Conservation (phyloP, 2,329 filamentous ascomycete species). For the Xylariaceae sp. region DNA sequence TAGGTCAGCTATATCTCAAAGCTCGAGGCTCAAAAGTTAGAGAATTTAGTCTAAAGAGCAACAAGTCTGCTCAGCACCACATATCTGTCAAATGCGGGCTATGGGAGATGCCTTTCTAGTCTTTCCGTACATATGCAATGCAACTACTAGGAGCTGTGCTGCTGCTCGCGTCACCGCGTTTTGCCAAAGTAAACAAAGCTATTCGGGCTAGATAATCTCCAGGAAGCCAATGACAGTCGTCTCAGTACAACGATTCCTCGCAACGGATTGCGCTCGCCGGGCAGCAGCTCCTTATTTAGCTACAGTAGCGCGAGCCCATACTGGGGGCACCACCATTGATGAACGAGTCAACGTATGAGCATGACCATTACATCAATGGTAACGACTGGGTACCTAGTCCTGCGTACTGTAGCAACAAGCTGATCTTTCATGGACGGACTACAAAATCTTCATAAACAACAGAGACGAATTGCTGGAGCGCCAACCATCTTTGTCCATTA, state of each 20-base stretch:
- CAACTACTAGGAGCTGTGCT: slow-evolving; percentile 16
- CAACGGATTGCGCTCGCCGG: slow-evolving; percentile 11
- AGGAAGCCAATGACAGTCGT: slow-evolving; percentile 29
- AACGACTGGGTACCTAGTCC: no score
- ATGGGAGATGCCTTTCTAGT: neutral
- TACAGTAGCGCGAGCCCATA: slow-evolving; percentile 28
- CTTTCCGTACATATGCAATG: slow-evolving; percentile 8
- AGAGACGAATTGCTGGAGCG: neutral
- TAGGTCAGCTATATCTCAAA: no score
- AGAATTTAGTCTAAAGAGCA: no score
- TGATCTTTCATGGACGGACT: neutral
- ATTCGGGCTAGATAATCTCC: slow-evolving; percentile 19
- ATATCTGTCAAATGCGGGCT: no score
- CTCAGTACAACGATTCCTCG: slow-evolving; percentile 16
- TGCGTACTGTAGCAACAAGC: neutral
- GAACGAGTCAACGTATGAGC: neutral
- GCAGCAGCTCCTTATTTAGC: slow-evolving; percentile 14
- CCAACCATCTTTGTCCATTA: neutral
- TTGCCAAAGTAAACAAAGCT: slow-evolving; percentile 35
- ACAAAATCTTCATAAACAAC: slow-evolving; percentile 3
- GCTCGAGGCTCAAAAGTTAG: no score
- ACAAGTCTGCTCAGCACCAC: no score
- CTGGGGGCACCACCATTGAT: slow-evolving; percentile 6
- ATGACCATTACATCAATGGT: no score
- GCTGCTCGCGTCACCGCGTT: slow-evolving; percentile 21